Base-by-base conservation (phyloP, 2,329 filamentous ascomycete genomes). In the Myotisia sp. region DNA sequence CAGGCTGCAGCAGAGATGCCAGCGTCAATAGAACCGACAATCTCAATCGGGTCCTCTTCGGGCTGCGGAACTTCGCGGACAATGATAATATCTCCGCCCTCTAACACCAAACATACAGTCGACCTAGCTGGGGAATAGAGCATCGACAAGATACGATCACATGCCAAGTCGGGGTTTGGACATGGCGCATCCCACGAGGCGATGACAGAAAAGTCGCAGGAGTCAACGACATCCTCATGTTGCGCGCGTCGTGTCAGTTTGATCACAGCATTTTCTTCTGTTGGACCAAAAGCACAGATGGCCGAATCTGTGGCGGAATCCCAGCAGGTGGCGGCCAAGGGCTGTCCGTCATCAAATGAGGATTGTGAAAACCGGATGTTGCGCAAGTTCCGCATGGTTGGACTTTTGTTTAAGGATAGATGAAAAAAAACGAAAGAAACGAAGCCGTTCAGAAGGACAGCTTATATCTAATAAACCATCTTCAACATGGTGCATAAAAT, bases 11-110 rank as follows among this genome's bases (percentile, higher is more conserved):
- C 84, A 16, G 76, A 73, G 47, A 98, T 93, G 16, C 87, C 90
- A 38, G 79, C 80, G 59, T 94, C 85, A 23, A 98, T 82, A 21
- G 85, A 92, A 28, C 90, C 90, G 43, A 95, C 75, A 46, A 98
- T 95, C 57, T 95, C 90, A 46, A 98, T 85, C 46, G 81, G 76
- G 23, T 85, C 80, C 53, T 81, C 74, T 39, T 70, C 74, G 4
- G 66, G 62, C 20, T 67, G 53, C 27, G 74, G 67, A 26, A 77
- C 70, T 52, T 94, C 84, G 44, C 79, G 72, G 18, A 94, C 79
- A 33, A 86, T 68, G 41, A 94, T 63, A 42, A 98, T 87, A 58
- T 98, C 87, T 41, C 90, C 90, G 31, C 85, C 85, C 47, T 83
- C 79, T 17, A 98, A 65, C 37, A 95, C 75, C 18, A 98, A 62